These are phyloP conservation scores for Terfezia boudieri DNA, from an alignment of 495 filamentous ascomycete species.

Conservation along the genomic window DNA sequence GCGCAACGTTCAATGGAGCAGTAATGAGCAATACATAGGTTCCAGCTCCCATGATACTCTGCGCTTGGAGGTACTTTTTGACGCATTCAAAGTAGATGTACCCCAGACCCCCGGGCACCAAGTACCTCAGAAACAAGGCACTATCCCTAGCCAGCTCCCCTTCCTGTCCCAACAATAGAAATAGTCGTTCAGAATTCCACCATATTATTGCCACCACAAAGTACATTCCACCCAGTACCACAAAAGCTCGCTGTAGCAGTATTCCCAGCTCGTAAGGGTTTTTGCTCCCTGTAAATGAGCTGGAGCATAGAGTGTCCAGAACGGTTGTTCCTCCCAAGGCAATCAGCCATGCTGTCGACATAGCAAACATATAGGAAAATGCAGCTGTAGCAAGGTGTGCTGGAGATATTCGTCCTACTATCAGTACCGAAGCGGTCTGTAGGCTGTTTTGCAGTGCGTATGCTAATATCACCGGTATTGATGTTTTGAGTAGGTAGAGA, in stretches of 20 bases:
- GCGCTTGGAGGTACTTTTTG: conserved; percentile 51
- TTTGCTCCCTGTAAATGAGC: conserved; percentile 49
- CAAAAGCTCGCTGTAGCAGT: conserved; percentile 47
- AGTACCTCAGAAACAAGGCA: conserved; percentile 40
- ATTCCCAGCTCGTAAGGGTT: conserved; percentile 51
- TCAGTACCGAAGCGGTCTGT: conserved; percentile 64
- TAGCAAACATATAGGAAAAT: conserved; percentile 87
- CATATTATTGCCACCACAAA: conserved; percentile 41
- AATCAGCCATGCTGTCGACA: conserved; percentile 78
- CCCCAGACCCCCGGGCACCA: conserved; percentile 49
- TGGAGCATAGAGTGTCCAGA: conserved; percentile 50
- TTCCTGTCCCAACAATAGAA: conserved; percentile 38
- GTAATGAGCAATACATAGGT: conserved; percentile 42
- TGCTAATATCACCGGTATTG: conserved; percentile 65
- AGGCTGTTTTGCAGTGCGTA: conserved; percentile 79
- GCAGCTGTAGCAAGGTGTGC: conserved; percentile 64
- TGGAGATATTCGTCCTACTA: conserved; percentile 61
- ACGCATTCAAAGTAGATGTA: conserved; percentile 46
- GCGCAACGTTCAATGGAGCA: conserved; percentile 40
- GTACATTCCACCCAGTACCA: conserved; percentile 37
- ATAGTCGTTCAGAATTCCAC: conserved; percentile 33
- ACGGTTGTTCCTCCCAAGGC: conserved; percentile 73
- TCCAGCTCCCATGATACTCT: conserved; percentile 45
- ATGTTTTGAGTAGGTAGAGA: conserved; percentile 40
- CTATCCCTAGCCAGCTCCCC: conserved; percentile 36